Percentiles rank a stretch among this genome's conserved stretches.
These are phyloP conservation scores for Euphorbia corollata DNA, from an alignment of 441 rosid species.

Conservation along the genomic window DNA sequence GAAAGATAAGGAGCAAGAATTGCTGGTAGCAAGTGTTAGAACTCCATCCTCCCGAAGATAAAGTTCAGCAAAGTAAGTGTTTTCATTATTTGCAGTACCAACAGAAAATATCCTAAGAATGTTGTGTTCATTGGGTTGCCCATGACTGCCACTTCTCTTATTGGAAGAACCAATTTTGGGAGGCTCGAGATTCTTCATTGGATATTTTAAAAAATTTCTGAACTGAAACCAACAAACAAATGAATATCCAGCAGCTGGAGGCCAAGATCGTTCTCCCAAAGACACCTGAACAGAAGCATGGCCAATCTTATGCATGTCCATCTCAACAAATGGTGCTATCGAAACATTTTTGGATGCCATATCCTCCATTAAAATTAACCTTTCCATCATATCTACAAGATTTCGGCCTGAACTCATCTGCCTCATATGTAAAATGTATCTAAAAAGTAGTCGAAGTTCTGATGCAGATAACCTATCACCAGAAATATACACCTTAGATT, in stretches of 20 bases:
- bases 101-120: slow-evolving; percentile 89
- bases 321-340: slow-evolving; percentile 81
- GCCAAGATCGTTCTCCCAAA: slow-evolving; percentile 98
- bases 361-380: slow-evolving; percentile 78
- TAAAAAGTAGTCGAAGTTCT: slow-evolving; percentile 76
- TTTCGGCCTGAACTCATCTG: slow-evolving; percentile 66
- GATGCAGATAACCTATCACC: slow-evolving; percentile 86
- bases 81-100: slow-evolving; percentile 73
- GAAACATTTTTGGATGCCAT: slow-evolving; percentile 66
- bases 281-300: slow-evolving; percentile 95
- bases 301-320: slow-evolving; percentile 90
- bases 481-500: slow-evolving; percentile 26
- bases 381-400: slow-evolving; percentile 90
- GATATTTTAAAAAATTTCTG: slow-evolving; percentile 59
- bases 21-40: slow-evolving; percentile 97
- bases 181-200: slow-evolving; percentile 50
- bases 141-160: slow-evolving; percentile 42
- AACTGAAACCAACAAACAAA: slow-evolving; percentile 97
- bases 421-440: slow-evolving; percentile 85
- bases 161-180: slow-evolving; percentile 41
- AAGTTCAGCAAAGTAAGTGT: slow-evolving; percentile 84
- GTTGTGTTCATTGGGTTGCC: slow-evolving; percentile 55
- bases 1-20: slow-evolving; percentile 78
- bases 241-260: slow-evolving; percentile 98
- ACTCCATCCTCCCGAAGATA: slow-evolving; percentile 93